phyloP scores from a whole-genome alignment of 164 flowering plant genomes.

The Protea cynaroides region DNA sequence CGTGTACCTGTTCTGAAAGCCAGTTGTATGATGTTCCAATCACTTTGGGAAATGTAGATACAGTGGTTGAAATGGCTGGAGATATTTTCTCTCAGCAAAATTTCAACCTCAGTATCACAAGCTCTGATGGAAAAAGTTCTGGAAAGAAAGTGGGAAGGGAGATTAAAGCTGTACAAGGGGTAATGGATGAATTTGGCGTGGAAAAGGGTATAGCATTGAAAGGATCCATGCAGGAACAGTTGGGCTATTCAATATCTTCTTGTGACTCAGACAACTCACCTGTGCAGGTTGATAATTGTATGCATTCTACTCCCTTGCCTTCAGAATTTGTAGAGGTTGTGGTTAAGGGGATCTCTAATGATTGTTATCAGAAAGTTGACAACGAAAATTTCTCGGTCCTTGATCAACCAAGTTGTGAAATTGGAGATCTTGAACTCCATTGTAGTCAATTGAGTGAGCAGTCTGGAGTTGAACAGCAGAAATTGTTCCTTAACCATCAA shows the following conservation, averaged over 20 bases:
- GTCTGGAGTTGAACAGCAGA: not conserved
- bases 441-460: not conserved
- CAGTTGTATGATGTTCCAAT: conserved; percentile 18
- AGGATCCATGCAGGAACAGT: conserved; percentile 5
- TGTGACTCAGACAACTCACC: not conserved
- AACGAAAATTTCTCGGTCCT: not conserved
- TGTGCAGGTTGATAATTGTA: not conserved
- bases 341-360: not conserved
- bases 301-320: not conserved
- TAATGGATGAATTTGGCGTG: conserved; percentile 1
- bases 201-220: conserved; percentile 6
- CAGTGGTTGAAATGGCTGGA: conserved; percentile 11
- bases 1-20: conserved; percentile 12
- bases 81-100: not conserved
- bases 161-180: conserved; percentile 10
- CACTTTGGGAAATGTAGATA: conserved; percentile 11
- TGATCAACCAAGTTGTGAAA: not conserved
- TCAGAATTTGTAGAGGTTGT: not conserved
- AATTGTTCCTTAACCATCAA: not conserved
- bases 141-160: conserved; percentile 8
- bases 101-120: not conserved
- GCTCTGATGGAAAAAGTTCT: conserved; percentile 12
- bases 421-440: not conserved
- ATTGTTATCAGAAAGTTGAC: conserved; percentile 2
- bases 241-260: not conserved